Evolutionary conservation across 495 filamentous ascomycete species (phyloP), one percentile per base, ranked within the genome.

Genomic region (Penicillium waksmanii): DNA sequence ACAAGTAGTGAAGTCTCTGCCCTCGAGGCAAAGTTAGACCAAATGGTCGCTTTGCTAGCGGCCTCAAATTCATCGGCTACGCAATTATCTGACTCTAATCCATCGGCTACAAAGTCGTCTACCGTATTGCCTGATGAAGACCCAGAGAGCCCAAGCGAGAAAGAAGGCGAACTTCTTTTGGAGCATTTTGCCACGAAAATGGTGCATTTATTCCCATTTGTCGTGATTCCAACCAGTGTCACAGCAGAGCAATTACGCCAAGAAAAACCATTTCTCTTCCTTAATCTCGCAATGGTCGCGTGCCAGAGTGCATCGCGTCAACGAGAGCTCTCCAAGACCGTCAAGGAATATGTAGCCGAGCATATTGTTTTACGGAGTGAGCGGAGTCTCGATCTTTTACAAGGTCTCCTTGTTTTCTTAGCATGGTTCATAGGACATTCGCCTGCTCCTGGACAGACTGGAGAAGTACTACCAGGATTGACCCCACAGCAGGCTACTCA

Each of bases 351-450:
- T 52, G 62, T 74, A n/a, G 63, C 66, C 12, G 65, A 73, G 3
- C 70, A 72, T 27, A 66, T 75, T 17, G 61, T 80, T 18, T 51
- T 75, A 12, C 60, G 62, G n/a, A 71, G 69, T 4, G 60, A 73
- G 44, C 72, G 70, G 36, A 75, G 62, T 18, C 36, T 80, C 17
- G 77, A 78, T 61, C 66, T 73, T 27, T 55, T 80, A 4, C 74
- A 76, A 56, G 77, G 77, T 19, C 65, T 80, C 3, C 65, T 80
- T 23, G 56, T 78, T 18, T 72, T 76, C 56, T 58, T 78, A 48
- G 69, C 72, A 21, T 80, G 77, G 77, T 75, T 64, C 53, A 63
- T 66, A 15, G 43, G 60, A 21, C 25, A 15, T 1, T 35, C n/a
- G 4, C 11, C 25, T 9, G 51, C 25, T 33, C 33, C 23, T 18